A percentile compares a stretch with the other conserved stretches of the same genome.
Evolutionary conservation across 371 early-diverging fungal species (phyloP).

Genomic region (Fennellomyces sp.): DNA sequence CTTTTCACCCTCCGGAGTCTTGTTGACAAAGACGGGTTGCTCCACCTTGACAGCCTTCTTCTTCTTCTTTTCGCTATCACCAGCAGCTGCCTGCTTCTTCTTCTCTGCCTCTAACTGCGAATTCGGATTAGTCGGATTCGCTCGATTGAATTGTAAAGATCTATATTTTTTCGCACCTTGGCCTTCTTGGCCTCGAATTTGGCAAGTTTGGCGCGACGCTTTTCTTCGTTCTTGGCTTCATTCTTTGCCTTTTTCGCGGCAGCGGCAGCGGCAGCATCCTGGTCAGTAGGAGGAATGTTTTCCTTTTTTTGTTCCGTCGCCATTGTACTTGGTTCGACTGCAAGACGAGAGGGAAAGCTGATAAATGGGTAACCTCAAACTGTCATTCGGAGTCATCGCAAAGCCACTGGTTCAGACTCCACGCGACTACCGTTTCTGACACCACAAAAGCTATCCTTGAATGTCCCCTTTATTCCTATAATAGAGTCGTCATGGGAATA

Average conservation of each 20-base stretch:
- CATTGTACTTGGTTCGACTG: background rate
- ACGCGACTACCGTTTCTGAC: too few species aligned
- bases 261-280: slow-evolving; percentile 29
- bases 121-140: background rate
- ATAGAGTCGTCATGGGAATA: too few species aligned
- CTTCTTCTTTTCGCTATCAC: slow-evolving; percentile 65
- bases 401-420: too few species aligned
- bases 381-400: too few species aligned
- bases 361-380: too few species aligned
- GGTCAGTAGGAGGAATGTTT: slow-evolving; percentile 1
- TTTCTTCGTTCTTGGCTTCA: slow-evolving; percentile 89
- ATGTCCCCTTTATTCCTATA: too few species aligned
- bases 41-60: slow-evolving; percentile 55
- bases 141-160: background rate
- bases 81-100: slow-evolving; percentile 34
- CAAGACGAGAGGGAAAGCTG: too few species aligned
- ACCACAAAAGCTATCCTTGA: too few species aligned
- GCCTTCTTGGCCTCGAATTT: slow-evolving; percentile 94
- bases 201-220: slow-evolving; percentile 89
- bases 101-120: slow-evolving; percentile 54
- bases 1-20: slow-evolving; percentile 90
- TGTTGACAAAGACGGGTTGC: slow-evolving; percentile 73
- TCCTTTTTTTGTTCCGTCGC: background rate
- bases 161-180: slow-evolving; percentile 24
- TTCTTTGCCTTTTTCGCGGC: slow-evolving; percentile 68